Evolutionary conservation across 768 basidiomycete species (phyloP).

Genomic region (Pisolithus albus): DNA sequence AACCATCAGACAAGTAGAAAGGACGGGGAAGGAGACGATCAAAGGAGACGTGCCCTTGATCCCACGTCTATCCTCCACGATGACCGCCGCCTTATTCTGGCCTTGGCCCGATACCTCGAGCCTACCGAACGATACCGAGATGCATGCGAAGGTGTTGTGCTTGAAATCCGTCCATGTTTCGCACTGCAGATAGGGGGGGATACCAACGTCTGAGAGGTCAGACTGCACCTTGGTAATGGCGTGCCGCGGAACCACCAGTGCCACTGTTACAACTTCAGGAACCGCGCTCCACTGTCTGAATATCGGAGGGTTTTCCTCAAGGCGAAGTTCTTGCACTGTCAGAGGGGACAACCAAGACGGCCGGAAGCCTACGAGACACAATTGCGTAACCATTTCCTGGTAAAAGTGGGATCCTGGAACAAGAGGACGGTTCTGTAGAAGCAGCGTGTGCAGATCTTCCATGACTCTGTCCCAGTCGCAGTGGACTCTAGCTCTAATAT

Average conservation of each 20-base stretch:
- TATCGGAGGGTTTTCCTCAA: constrained; percentile 4
- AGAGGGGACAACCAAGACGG: constrained; percentile 11
- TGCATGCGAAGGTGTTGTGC: constrained; percentile 15
- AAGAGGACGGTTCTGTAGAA: constrained; percentile 10
- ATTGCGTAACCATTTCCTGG: constrained; percentile 42
- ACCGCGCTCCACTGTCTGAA: constrained; percentile 27
- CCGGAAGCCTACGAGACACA: constrained; percentile 33
- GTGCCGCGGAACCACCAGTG: constrained; percentile 27
- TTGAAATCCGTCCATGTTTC: constrained; percentile 11
- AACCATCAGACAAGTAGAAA: constrained; percentile 13
- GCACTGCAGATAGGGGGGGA: constrained; percentile 18
- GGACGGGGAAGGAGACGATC: constrained; percentile 19
- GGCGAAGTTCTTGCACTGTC: constrained; percentile 6
- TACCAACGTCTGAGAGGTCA: constrained; percentile 16
- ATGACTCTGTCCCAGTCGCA: constrained; percentile 41
- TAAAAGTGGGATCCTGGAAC: constrained; percentile 27
- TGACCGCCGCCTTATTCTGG: constrained; percentile 12
- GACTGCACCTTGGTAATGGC: constrained; percentile 17
- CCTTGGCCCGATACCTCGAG: constrained; percentile 12
- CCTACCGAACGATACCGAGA: constrained; percentile 17
- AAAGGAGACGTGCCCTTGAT: constrained; percentile 14
- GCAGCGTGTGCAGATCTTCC: constrained; percentile 20
- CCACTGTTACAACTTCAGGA: constrained; percentile 26
- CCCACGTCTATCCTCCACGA: constrained; percentile 15
- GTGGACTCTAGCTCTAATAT: constrained; percentile 31